Percentiles rank a stretch among this genome's conserved stretches.
phyloP scores from a whole-genome alignment of 2,329 filamentous ascomycete species.

The Meredithiella fracta region DNA sequence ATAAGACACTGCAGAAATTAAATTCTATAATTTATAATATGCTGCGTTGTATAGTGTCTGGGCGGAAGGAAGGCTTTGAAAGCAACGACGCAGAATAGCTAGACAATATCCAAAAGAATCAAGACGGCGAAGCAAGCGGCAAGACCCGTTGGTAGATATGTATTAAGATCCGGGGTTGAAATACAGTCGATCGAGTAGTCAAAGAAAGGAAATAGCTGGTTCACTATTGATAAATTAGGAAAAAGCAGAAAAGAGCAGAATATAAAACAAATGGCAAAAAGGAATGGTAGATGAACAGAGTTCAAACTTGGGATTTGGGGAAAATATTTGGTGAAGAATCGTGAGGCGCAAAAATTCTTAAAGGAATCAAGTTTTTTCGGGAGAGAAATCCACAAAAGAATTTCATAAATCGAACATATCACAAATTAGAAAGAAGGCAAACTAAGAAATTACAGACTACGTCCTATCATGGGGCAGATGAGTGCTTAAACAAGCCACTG shows the following conservation, averaged over 20 bases:
- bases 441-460: neutral
- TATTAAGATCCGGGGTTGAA: neutral
- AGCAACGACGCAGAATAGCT: too few species aligned
- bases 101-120: neutral
- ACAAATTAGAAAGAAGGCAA: neutral
- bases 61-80: neutral
- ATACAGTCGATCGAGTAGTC: neutral
- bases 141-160: neutral
- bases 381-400: neutral
- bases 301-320: neutral
- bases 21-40: neutral
- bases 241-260: neutral
- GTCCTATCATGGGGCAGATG: neutral
- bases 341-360: neutral
- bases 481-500: neutral
- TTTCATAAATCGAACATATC: neutral
- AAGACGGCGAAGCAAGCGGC: neutral
- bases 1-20: neutral
- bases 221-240: neutral
- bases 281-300: neutral
- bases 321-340: too few species aligned
- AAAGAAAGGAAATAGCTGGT: slow-evolving; percentile 4
- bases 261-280: neutral
- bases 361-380: neutral
- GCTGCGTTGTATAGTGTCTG: neutral